phyloP scores from a whole-genome alignment of 805 yeast species.

The Pichia ethanolica region DNA sequence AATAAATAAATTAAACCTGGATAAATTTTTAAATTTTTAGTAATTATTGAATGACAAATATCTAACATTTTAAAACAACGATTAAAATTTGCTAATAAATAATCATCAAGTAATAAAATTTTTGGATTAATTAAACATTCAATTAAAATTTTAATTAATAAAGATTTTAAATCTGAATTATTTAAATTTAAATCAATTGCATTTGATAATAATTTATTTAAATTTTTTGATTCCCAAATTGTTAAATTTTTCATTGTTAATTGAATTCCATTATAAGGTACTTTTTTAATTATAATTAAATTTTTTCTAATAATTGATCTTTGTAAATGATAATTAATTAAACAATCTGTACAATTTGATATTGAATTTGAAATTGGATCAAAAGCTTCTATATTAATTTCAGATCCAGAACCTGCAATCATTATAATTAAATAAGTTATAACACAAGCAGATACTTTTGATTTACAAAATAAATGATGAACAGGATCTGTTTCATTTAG shows the following conservation, averaged over 20 bases:
- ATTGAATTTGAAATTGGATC: conserved; percentile 26
- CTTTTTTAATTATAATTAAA: conserved; percentile 42
- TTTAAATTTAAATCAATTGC: conserved; percentile 18
- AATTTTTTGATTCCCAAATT: conserved; percentile 21
- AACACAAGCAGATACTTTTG: conserved; percentile 6
- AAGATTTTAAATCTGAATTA: conserved; percentile 6
- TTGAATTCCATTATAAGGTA: conserved; percentile 18
- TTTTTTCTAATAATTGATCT: conserved; percentile 44
- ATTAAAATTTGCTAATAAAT: conserved; percentile 32
- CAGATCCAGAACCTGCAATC: conserved; percentile 13
- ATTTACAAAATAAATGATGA: conserved; percentile 23
- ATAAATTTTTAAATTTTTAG: conserved; percentile 19
- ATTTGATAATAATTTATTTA: conserved; percentile 12
- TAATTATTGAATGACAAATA: conserved; percentile 6
- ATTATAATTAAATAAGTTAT: conserved; percentile 10
- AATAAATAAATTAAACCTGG: conserved; percentile 51
- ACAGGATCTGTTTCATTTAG: conserved; percentile 17
- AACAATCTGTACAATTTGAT: conserved; percentile 46
- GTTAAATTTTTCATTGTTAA: conserved; percentile 18
- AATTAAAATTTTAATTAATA: conserved; percentile 28
- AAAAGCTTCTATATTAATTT: conserved; percentile 28
- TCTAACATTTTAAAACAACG: conserved; percentile 25
- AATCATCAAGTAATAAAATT: conserved; percentile 33
- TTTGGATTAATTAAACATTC: conserved; percentile 50
- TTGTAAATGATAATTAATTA: conserved; percentile 44